These are phyloP conservation scores for Dysphania ambrosioides DNA, from an alignment of 148 eudicot genomes.

Conservation along the genomic window DNA sequence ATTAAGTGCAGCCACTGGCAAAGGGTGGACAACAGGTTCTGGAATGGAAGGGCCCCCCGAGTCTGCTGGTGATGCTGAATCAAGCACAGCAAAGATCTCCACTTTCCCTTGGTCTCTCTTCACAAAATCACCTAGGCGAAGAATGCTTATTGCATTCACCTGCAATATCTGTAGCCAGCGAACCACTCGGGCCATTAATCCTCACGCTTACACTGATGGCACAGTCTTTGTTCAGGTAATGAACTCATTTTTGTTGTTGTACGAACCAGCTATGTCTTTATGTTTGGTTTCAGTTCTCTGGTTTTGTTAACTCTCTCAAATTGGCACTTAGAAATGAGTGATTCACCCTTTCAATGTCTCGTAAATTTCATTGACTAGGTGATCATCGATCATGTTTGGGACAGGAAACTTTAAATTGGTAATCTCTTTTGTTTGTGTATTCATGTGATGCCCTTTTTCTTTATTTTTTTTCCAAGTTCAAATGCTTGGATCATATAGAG, in stretches of 20 bases:
- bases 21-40: slow-evolving; percentile 89
- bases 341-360: slow-evolving; percentile 1
- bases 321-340: neutral
- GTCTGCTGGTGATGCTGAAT: slow-evolving; percentile 61
- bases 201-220: slow-evolving; percentile 73
- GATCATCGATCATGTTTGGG: neutral
- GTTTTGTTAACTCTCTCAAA: neutral
- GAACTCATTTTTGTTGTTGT: neutral
- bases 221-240: slow-evolving; percentile 70
- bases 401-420: no score
- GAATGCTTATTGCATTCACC: slow-evolving; percentile 84
- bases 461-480: no score
- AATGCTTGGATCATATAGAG: no score
- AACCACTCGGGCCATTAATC: slow-evolving; percentile 80
- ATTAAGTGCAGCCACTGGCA: slow-evolving; percentile 71
- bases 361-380: no score
- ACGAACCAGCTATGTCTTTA: neutral
- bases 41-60: slow-evolving; percentile 93
- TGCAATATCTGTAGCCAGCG: slow-evolving; percentile 94
- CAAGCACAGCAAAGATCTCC: slow-evolving; percentile 57
- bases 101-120: slow-evolving; percentile 97
- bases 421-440: no score
- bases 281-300: neutral
- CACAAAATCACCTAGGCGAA: slow-evolving; percentile 80
- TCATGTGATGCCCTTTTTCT: no score